A percentile compares a stretch with the other conserved stretches of the same genome.
These are phyloP conservation scores for Entomophthora muscae DNA, from an alignment of 371 early-diverging fungal genomes.

Conservation along the genomic window DNA sequence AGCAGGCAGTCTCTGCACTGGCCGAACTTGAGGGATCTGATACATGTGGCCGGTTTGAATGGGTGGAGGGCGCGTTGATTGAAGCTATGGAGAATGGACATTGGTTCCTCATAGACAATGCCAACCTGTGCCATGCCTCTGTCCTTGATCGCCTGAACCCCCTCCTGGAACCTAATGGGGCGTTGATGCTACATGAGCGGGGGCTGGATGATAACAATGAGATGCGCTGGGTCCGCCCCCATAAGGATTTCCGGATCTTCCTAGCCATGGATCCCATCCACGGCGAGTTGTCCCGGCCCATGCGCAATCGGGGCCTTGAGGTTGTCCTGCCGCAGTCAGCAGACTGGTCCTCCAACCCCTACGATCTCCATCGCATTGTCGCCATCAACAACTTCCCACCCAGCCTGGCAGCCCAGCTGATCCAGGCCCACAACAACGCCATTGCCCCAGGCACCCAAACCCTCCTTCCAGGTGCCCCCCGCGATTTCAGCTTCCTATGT, in stretches of 20 bases:
- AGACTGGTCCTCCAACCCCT: slow-evolving; percentile 18
- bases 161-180: slow-evolving; percentile 78
- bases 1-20: slow-evolving; percentile 14
- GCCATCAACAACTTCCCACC: neutral
- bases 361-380: slow-evolving; percentile 24
- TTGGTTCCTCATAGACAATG: slow-evolving; percentile 98
- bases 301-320: slow-evolving; percentile 94
- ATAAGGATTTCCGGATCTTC: slow-evolving; percentile 93
- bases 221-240: slow-evolving; percentile 70
- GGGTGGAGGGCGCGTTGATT: slow-evolving; percentile 93
- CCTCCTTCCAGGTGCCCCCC: slow-evolving; percentile 19
- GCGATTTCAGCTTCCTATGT: slow-evolving; percentile 18
- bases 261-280: slow-evolving; percentile 92
- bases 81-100: slow-evolving; percentile 86
- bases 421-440: slow-evolving; percentile 15
- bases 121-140: slow-evolving; percentile 90
- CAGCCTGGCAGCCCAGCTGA: slow-evolving; percentile 12
- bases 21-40: slow-evolving; percentile 28
- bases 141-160: slow-evolving; percentile 92
- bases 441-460: neutral
- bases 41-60: slow-evolving; percentile 76
- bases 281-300: slow-evolving; percentile 90
- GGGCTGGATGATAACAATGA: slow-evolving; percentile 64
- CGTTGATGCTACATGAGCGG: slow-evolving; percentile 76
- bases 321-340: slow-evolving; percentile 32